Percentiles rank a stretch among this genome's conserved stretches.
These are phyloP conservation scores for Fusarium verticillioides DNA, from an alignment of 2,329 filamentous ascomycete genomes.

Conservation along the genomic window DNA sequence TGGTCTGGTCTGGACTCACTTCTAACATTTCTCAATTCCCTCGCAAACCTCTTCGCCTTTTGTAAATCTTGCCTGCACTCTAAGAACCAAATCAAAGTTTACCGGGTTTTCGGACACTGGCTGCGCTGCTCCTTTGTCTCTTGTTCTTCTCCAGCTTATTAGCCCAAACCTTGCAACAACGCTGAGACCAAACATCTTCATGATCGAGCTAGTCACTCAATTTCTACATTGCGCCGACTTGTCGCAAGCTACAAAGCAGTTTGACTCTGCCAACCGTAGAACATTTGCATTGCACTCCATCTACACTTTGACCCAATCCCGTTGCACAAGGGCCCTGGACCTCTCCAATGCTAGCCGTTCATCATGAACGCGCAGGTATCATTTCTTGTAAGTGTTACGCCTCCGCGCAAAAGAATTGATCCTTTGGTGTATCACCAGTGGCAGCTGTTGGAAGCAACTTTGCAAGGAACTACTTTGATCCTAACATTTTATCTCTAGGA, in stretches of 20 bases:
- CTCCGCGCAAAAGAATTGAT: background rate
- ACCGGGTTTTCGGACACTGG: constrained; percentile 21
- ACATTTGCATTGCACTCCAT: constrained; percentile 3
- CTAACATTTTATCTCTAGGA: constrained; percentile 68
- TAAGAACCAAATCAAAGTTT: constrained; percentile 30
- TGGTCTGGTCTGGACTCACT: constrained; percentile 19
- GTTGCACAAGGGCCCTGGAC: constrained; percentile 9
- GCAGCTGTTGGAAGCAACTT: background rate
- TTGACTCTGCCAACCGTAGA: constrained; percentile 11
- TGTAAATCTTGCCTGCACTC: constrained; percentile 4
- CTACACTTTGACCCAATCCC: background rate
- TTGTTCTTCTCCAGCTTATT: constrained; percentile 33
- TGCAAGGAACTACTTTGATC: constrained; percentile 42
- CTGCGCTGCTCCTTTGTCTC: constrained; percentile 16
- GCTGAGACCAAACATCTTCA: constrained; percentile 35
- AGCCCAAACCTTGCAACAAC: constrained; percentile 35
- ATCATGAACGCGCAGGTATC: constrained; percentile 68
- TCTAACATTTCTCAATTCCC: constrained; percentile 13
- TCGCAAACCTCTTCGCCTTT: constrained; percentile 17
- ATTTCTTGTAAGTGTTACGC: constrained; percentile 61
- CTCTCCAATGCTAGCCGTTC: constrained; percentile 26
- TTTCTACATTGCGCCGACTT: constrained; percentile 26
- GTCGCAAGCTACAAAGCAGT: constrained; percentile 9
- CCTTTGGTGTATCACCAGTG: background rate
- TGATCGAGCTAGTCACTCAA: constrained; percentile 31